These are phyloP conservation scores for Phytophthora macrochlamydospora DNA, from an alignment of 352 stramenopile genomes.

Conservation along the genomic window DNA sequence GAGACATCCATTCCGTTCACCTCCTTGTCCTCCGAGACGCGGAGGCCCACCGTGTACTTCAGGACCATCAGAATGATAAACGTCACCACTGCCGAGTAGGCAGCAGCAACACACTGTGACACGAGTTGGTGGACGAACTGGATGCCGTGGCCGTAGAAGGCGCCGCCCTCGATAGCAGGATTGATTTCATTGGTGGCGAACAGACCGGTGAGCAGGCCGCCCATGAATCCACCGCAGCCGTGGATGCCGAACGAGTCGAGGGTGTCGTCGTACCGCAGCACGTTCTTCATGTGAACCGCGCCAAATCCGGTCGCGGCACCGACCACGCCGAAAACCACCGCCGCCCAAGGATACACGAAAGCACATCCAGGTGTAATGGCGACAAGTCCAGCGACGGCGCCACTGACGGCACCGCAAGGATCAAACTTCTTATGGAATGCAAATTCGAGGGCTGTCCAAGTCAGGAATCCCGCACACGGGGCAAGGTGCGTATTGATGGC, in stretches of 20 bases:
- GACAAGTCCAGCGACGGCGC: conserved; percentile 70
- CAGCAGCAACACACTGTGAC: conserved; percentile 56
- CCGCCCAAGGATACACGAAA: conserved; percentile 69
- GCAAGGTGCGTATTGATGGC: conserved; percentile 78
- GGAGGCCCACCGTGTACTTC: conserved; percentile 70
- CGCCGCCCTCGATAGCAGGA: conserved; percentile 49
- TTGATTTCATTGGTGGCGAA: conserved; percentile 64
- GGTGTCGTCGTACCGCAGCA: conserved; percentile 73
- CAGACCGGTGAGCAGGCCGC: conserved; percentile 69
- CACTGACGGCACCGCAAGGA: conserved; percentile 62
- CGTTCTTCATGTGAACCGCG: conserved; percentile 65
- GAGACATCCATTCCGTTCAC: conserved; percentile 75
- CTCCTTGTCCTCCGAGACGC: conserved; percentile 77
- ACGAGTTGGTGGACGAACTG: conserved; percentile 60
- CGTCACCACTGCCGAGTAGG: conserved; percentile 68
- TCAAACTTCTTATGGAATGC: conserved; percentile 61
- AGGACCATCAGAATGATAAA: conserved; percentile 73
- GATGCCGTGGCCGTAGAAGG: conserved; percentile 52
- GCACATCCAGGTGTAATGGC: conserved; percentile 72
- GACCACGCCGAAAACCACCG: conserved; percentile 75
- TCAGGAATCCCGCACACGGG: conserved; percentile 62
- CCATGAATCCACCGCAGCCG: conserved; percentile 67
- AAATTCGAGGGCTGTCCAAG: conserved; percentile 68
- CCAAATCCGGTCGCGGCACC: conserved; percentile 54
- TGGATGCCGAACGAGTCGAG: conserved; percentile 82